These are phyloP conservation scores for Zea luxurians DNA, from an alignment of 176 grass and related monocot species.

Conservation along the genomic window DNA sequence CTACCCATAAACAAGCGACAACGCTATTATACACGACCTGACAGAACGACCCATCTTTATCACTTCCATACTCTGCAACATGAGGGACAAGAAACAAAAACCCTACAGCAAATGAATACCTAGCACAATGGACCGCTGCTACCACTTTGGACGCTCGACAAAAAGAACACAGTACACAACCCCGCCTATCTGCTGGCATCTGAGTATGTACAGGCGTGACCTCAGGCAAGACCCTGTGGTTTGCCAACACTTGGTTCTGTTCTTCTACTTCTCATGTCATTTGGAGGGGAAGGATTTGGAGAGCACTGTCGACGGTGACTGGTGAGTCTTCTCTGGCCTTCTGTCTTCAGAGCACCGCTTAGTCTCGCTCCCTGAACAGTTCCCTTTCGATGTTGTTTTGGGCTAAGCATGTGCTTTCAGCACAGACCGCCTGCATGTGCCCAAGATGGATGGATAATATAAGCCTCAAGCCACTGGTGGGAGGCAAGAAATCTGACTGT, in stretches of 20 bases:
- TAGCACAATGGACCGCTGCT: slow-evolving; percentile 45
- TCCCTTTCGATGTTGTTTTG: neutral
- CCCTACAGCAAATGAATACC: slow-evolving; percentile 68
- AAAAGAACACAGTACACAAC: slow-evolving; percentile 36
- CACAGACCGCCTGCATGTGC: slow-evolving; percentile 11
- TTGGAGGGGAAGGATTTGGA: slow-evolving; percentile 20
- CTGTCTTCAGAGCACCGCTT: neutral
- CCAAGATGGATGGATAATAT: slow-evolving; percentile 34
- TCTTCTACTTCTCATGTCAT: slow-evolving; percentile 40
- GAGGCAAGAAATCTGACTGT: slow-evolving; percentile 8
- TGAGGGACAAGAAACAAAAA: slow-evolving; percentile 16
- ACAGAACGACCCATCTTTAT: slow-evolving; percentile 21
- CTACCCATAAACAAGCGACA: neutral
- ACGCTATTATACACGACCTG: slow-evolving; percentile 38
- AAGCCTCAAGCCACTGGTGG: slow-evolving; percentile 30
- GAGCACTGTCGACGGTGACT: slow-evolving; percentile 25
- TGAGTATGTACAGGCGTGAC: slow-evolving; percentile 58
- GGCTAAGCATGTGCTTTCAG: slow-evolving; percentile 27
- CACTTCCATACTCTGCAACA: slow-evolving; percentile 39
- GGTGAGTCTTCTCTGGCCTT: slow-evolving; percentile 21
- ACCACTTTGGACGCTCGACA: slow-evolving; percentile 35
- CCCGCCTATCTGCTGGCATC: slow-evolving; percentile 44
- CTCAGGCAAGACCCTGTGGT: slow-evolving; percentile 30
- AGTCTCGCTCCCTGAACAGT: slow-evolving; percentile 17
- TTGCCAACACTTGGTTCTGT: slow-evolving; percentile 21